Conservation (phyloP, 2,329 filamentous ascomycete species). For the Coniella vitis region DNA sequence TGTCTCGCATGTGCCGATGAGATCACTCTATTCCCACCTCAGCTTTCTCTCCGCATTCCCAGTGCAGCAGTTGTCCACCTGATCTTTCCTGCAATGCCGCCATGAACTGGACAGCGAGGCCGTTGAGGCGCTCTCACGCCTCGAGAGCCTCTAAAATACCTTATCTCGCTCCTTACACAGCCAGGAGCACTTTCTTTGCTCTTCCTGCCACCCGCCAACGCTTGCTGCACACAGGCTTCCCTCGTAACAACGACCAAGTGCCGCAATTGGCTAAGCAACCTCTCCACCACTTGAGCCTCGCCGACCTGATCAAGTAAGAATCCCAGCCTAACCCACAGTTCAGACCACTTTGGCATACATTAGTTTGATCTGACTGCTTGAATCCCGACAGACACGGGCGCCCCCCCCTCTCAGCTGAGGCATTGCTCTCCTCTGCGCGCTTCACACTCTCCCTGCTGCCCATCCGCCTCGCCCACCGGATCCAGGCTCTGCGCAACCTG, state of each 20-base stretch:
- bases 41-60: not conserved
- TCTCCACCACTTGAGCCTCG: constrained; percentile 75
- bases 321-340: constrained; percentile 1
- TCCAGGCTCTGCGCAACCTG: constrained; percentile 85
- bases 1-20: not conserved
- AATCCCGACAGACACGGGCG: constrained; percentile 56
- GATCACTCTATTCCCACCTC: not conserved
- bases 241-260: constrained; percentile 67
- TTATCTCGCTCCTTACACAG: not conserved
- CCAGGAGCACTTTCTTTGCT: constrained; percentile 9
- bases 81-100: constrained; percentile 29
- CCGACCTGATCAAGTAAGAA: constrained; percentile 77
- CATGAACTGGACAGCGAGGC: constrained; percentile 36
- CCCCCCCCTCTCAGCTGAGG: constrained; percentile 72
- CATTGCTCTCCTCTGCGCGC: constrained; percentile 84
- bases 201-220: not conserved
- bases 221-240: constrained; percentile 23
- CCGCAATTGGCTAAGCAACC: constrained; percentile 68
- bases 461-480: constrained; percentile 85
- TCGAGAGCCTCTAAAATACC: constrained; percentile 15
- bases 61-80: not conserved
- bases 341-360: not conserved
- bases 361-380: not conserved
- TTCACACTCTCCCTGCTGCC: constrained; percentile 91
- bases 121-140: constrained; percentile 30